A percentile compares a stretch with the other conserved stretches of the same genome.
These are phyloP conservation scores for Pseudogymnoascus sp. DNA, from an alignment of 2,329 filamentous ascomycete genomes.

Conservation along the genomic window DNA sequence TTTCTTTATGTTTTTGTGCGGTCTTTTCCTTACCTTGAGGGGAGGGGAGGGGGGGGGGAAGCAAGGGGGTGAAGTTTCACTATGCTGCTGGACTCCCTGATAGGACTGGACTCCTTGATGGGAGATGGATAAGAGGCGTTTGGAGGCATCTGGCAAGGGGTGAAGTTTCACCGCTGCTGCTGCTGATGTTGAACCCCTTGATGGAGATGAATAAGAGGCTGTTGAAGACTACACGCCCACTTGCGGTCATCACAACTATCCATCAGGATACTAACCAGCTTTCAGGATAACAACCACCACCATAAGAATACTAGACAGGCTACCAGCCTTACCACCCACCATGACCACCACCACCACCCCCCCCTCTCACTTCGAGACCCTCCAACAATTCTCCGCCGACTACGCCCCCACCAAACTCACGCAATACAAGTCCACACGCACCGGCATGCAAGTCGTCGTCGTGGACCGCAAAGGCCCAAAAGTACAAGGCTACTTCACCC, in stretches of 20 bases:
- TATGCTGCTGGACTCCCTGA: not conserved
- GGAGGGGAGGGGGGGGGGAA: not conserved
- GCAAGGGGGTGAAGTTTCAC: not conserved
- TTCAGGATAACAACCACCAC: not conserved
- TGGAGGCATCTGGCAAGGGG: not conserved
- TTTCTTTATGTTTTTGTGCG: not conserved
- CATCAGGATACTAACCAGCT: not conserved
- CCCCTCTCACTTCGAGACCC: conserved; percentile 62
- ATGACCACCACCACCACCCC: not conserved
- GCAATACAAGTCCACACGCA: conserved; percentile 91
- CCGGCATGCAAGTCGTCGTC: conserved; percentile 88
- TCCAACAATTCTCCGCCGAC: conserved; percentile 80
- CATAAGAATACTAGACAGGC: not conserved
- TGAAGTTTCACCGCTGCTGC: not conserved
- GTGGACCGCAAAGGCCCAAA: conserved; percentile 93
- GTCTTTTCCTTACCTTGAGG: not conserved
- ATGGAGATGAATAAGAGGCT: not conserved
- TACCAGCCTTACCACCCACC: not conserved
- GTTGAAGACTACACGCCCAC: not conserved
- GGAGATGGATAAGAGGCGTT: not conserved
- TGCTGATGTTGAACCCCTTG: not conserved
- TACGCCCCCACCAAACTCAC: conserved; percentile 84
- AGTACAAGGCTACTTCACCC: conserved; percentile 84
- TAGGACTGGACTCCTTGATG: not conserved
- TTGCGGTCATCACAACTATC: not conserved